These are phyloP conservation scores for Kregervanrija fluxuum DNA, from an alignment of 805 yeast genomes.

Conservation along the genomic window DNA sequence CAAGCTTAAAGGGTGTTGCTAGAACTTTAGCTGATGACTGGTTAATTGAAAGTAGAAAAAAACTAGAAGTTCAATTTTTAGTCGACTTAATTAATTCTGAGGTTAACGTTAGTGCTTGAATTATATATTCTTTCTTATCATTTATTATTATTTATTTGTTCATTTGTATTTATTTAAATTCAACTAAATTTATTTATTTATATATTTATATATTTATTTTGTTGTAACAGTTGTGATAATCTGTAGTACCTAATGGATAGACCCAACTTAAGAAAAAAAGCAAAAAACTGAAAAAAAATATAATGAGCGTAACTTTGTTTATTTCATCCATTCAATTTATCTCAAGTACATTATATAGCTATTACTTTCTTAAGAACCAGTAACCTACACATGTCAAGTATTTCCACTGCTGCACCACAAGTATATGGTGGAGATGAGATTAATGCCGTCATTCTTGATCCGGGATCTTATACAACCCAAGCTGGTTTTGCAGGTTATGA, in stretches of 20 bases:
- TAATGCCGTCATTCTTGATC: slow-evolving; percentile 84
- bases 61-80: slow-evolving; percentile 81
- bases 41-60: slow-evolving; percentile 83
- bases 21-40: slow-evolving; percentile 86
- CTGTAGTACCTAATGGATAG: no score
- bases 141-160: not conserved
- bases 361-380: no score
- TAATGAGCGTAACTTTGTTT: no score
- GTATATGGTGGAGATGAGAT: slow-evolving; percentile 74
- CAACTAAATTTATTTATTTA: not conserved
- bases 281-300: no score
- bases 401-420: slow-evolving; percentile 36
- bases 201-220: not conserved
- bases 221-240: no score
- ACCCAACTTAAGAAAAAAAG: no score
- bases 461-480: slow-evolving; percentile 78
- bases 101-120: slow-evolving; percentile 32
- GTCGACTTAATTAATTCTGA: slow-evolving; percentile 63
- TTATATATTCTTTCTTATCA: no score
- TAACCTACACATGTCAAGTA: slow-evolving; percentile 7
- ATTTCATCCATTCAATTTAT: no score
- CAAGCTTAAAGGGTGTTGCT: slow-evolving; percentile 87
- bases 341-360: no score
- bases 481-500: slow-evolving; percentile 93
- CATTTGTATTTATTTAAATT: not conserved